These are phyloP conservation scores for Sungouiozyma intestinalis DNA, from an alignment of 805 yeast genomes.

Conservation along the genomic window DNA sequence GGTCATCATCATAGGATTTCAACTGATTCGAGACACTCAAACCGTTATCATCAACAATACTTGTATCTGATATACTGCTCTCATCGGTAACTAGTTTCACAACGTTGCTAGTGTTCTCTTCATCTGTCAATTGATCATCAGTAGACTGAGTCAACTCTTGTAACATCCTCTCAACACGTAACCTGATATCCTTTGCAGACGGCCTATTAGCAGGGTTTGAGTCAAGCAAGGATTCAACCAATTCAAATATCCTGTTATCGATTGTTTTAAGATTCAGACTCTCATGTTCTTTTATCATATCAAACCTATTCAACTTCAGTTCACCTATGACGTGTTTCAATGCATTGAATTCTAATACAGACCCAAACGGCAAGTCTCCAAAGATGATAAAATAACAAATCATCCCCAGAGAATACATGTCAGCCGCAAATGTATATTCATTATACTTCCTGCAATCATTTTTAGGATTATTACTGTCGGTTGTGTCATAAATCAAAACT, in stretches of 20 bases:
- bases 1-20: neutral
- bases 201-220: constrained; percentile 33
- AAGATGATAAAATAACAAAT: constrained; percentile 67
- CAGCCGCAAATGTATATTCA: constrained; percentile 63
- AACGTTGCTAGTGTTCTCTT: neutral
- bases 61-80: neutral
- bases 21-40: neutral
- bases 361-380: constrained; percentile 53
- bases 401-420: constrained; percentile 76
- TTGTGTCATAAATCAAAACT: constrained; percentile 32
- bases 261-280: constrained; percentile 13
- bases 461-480: constrained; percentile 4
- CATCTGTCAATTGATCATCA: neutral
- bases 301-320: constrained; percentile 20
- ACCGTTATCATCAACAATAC: neutral
- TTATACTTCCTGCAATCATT: constrained; percentile 28
- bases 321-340: constrained; percentile 29
- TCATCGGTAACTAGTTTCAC: neutral
- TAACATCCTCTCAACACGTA: constrained; percentile 16
- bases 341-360: constrained; percentile 11
- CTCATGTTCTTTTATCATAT: constrained; percentile 11
- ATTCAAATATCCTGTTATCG: constrained; percentile 25
- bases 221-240: constrained; percentile 33
- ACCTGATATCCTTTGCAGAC: constrained; percentile 32
- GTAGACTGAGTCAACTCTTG: neutral